These are phyloP conservation scores for Platanthera zijinensis DNA, from an alignment of 106 monocot genomes.

Conservation along the genomic window DNA sequence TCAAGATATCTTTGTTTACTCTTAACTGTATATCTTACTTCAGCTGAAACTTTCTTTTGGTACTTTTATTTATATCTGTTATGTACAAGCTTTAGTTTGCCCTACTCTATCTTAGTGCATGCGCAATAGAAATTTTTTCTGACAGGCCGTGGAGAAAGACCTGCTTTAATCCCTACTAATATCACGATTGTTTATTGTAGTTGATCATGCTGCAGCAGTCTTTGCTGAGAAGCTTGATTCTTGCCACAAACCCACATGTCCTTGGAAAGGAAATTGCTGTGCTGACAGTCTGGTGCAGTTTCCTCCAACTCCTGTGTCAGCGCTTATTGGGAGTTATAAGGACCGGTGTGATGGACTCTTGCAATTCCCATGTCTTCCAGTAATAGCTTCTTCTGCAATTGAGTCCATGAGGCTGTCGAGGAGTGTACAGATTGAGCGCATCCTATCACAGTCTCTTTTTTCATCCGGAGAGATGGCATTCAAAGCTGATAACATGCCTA, in stretches of 20 bases:
- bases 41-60: no score
- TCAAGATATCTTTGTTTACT: no score
- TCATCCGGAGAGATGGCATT: constrained; percentile 47
- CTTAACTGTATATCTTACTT: no score
- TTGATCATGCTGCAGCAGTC: constrained; percentile 39
- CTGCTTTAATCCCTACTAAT: neutral
- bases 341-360: constrained; percentile 87
- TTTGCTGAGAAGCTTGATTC: constrained; percentile 65
- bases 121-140: neutral
- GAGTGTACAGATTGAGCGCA: constrained; percentile 54
- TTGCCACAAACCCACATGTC: constrained; percentile 54
- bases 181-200: constrained; percentile 18
- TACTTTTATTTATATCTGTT: no score
- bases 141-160: neutral
- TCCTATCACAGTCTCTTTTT: constrained; percentile 55
- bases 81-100: neutral
- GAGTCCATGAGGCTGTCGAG: constrained; percentile 66
- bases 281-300: constrained; percentile 95
- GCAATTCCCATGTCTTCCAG: constrained; percentile 67
- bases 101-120: neutral
- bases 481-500: constrained; percentile 43
- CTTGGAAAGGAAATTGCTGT: constrained; percentile 92
- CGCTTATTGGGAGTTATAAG: constrained; percentile 83
- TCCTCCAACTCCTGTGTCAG: constrained; percentile 61
- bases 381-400: constrained; percentile 68